Conservation (phyloP, 2,329 filamentous ascomycete species). For the Fusarium newnesense region DNA sequence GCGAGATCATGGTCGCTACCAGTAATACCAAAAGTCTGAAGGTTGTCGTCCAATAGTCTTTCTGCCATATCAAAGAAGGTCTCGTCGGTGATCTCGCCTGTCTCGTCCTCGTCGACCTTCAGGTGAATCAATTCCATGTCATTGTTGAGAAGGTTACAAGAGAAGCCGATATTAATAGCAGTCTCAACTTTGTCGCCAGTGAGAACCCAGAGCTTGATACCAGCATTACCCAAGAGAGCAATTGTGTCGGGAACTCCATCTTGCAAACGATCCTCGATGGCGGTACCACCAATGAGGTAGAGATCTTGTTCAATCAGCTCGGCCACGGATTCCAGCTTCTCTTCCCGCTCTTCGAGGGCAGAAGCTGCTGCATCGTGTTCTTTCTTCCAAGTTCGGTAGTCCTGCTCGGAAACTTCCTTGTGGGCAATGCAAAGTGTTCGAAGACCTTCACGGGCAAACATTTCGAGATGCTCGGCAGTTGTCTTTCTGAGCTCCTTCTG, state of each 20-base stretch:
- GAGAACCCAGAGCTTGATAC: slow-evolving; percentile 98
- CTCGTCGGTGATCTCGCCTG: slow-evolving; percentile 58
- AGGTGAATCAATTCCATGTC: slow-evolving; percentile 97
- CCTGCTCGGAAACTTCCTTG: slow-evolving; percentile 79
- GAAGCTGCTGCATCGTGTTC: slow-evolving; percentile 89
- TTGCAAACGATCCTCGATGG: slow-evolving; percentile 96
- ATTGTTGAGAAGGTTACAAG: slow-evolving; percentile 96
- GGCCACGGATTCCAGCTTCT: slow-evolving; percentile 89
- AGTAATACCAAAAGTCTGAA: slow-evolving; percentile 79
- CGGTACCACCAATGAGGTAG: slow-evolving; percentile 88
- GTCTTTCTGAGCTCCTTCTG: slow-evolving; percentile 83
- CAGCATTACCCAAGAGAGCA: slow-evolving; percentile 86
- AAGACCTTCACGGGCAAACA: slow-evolving; percentile 95
- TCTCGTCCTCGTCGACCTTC: slow-evolving; percentile 81
- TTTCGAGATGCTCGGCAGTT: slow-evolving; percentile 94
- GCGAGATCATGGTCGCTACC: slow-evolving; percentile 88
- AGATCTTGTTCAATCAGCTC: slow-evolving; percentile 93
- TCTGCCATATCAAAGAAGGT: slow-evolving; percentile 68
- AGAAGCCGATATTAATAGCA: slow-evolving; percentile 99
- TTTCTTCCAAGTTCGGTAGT: slow-evolving; percentile 86
- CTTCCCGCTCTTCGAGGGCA: slow-evolving; percentile 85
- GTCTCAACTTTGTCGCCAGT: slow-evolving; percentile 99
- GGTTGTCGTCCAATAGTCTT: slow-evolving; percentile 77
- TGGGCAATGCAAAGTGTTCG: slow-evolving; percentile 95
- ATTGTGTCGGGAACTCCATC: slow-evolving; percentile 98